Base-by-base conservation (phyloP, 2,329 filamentous ascomycete genomes). In the Incumbomyces delicatus region DNA sequence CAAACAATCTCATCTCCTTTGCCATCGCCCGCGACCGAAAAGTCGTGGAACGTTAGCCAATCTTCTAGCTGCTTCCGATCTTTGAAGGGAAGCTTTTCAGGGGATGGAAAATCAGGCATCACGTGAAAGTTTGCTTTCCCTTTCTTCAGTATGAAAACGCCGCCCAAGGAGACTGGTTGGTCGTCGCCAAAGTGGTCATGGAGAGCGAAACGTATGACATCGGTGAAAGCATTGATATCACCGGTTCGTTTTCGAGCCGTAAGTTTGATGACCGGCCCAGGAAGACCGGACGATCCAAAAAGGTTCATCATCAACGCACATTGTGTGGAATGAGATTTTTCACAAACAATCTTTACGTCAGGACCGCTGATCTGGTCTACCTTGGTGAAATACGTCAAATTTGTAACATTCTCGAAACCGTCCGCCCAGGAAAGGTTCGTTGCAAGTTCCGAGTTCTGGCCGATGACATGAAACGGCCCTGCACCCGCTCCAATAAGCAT, bases 301-400 rank as follows among this genome's bases (percentile, higher is more conserved):
- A 72, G 53, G 44, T 71, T 71, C 31, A 60, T 61, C 69, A 72
- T 72, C 7, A 72, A 52, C 0, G 56, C 67, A 48, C 63, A 70
- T 27, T 65, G 64, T 1, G 60, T 56, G 2, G 52, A 61, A 0
- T 42, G 32, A 44, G 29, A 54, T 14, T 12, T 56, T 55, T 13
- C 50, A 51, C n/a, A 58, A 49, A 14, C 61, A 59, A 5, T 50
- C 42, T 44, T 18, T 14, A 43, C 34, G 13, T 32, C 6, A 10
- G 53, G 44, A 2, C 39, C 46, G n/a, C 55, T 57, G 2, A 44
- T 20, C 1, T 42, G 47, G 2, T 55, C 45, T 22, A 62, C 52
- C 42, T 60, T 58, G 1, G 58, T 58, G 20, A 60, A 59, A 13
- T 58, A 55, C 0, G 60, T 63, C 16, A 51, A 42, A 43, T 66